These are phyloP conservation scores for Helotiales sp. DNA, from an alignment of 2,329 filamentous ascomycete genomes.

Conservation along the genomic window DNA sequence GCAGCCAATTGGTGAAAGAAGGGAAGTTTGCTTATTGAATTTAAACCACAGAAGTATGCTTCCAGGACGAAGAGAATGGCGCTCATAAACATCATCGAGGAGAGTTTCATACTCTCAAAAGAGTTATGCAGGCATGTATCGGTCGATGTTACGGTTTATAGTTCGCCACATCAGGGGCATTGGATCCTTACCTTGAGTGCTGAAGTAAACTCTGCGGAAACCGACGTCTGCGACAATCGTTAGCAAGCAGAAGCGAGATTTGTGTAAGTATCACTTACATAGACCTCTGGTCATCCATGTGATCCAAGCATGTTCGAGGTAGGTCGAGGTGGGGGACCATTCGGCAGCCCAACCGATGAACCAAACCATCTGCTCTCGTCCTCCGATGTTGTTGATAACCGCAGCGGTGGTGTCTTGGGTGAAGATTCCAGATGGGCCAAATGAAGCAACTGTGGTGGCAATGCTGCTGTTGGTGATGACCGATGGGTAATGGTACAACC, in stretches of 20 bases:
- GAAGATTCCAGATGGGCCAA: constrained; percentile 51
- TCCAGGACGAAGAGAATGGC: not conserved
- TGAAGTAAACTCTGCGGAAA: constrained; percentile 34
- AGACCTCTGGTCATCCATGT: constrained; percentile 65
- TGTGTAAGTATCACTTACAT: constrained; percentile 46
- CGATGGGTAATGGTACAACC: constrained; percentile 66
- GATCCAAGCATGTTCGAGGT: constrained; percentile 65
- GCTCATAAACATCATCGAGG: not conserved
- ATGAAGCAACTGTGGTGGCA: constrained; percentile 58
- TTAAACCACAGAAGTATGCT: not conserved
- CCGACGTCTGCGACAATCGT: constrained; percentile 27
- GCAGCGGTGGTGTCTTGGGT: constrained; percentile 48
- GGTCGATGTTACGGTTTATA: not conserved
- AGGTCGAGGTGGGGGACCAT: constrained; percentile 56
- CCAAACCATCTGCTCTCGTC: constrained; percentile 65
- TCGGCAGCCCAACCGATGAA: constrained; percentile 54
- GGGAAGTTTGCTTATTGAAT: constrained; percentile 20
- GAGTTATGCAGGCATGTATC: constrained; percentile 4
- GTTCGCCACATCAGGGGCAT: constrained; percentile 10
- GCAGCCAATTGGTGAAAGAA: not conserved
- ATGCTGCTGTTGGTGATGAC: constrained; percentile 58
- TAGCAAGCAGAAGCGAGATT: constrained; percentile 33
- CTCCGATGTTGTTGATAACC: constrained; percentile 63
- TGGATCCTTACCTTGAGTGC: constrained; percentile 30
- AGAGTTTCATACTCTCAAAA: not conserved